Evolutionary conservation across 2,329 filamentous ascomycete genomes (phyloP), one percentile per base, ranked within the genome.

Genomic region (Lithohypha guttulata): DNA sequence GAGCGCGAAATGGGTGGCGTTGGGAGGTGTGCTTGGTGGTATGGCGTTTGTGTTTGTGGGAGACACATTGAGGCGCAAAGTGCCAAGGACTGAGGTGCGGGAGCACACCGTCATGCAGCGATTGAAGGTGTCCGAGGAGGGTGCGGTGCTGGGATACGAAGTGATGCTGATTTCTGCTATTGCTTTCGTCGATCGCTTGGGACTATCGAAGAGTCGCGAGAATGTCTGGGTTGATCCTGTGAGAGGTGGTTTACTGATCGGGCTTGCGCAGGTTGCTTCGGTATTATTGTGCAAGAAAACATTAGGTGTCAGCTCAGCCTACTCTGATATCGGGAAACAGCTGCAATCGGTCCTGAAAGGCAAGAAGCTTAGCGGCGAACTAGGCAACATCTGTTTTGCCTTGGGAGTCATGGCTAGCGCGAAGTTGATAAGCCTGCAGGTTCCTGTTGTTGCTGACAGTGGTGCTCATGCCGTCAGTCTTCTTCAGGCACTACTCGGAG

Each of bases 241-340:
- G 0, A n/a, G 62, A 2, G 75, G 76, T 17, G 78, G 78, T 2
- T 50, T 78, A 17, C 54, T 73, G 41, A 72, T 83, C 42, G 75
- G 73, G 2, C 51, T 62, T 1, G 68, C 74, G 0, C 78, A 82
- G 55, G 58, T 73, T 6, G 54, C 70, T 3, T 78, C 74, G 0
- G 55, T 80, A 0, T 42, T 73, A 8, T 51, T 69, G 22, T 69
- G 75, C 17, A 63, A 63, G 15, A 60, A 65, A 27, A 64, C 78
- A 42, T 55, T 83, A 3, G 77, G 78, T 4, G 70, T 77, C 2
- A 81, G 77, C 2, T 64, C 64, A 1, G 70, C 70, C 0, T 81
- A 75, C 48, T 74, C 79, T 50, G 75, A 81, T 49, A 47, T 70
- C 4, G 77, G 75, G 6, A 66, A 68, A 39, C 64, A 68, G 47